Conservation (phyloP, 139 green algal genomes). For the Picocystis salinarum region DNA sequence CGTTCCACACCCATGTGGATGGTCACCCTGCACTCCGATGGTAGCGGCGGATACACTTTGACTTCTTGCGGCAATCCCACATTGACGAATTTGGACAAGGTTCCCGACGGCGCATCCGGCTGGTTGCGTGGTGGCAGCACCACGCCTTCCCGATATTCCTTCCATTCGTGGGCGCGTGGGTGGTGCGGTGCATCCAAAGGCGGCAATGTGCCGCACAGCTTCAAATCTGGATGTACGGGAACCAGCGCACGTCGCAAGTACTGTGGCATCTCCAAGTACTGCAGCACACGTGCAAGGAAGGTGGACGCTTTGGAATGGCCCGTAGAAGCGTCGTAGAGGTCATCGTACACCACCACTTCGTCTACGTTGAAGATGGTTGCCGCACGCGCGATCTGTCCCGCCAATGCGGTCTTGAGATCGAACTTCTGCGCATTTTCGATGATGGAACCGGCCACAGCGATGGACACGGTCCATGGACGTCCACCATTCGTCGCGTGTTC, state of each 20-base stretch:
- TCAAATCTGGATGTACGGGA: conserved; percentile 40
- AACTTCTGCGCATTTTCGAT: conserved; percentile 48
- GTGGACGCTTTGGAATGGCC: too few species aligned
- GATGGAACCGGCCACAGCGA: conserved; percentile 51
- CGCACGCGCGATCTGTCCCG: conserved; percentile 44
- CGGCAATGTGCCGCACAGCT: conserved; percentile 41
- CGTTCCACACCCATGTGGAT: conserved; percentile 20
- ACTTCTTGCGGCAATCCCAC: conserved; percentile 6
- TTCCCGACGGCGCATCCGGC: conserved; percentile 36
- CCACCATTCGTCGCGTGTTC: too few species aligned
- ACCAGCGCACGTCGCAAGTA: conserved; percentile 56
- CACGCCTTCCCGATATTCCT: conserved; percentile 59
- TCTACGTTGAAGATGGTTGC: conserved; percentile 62
- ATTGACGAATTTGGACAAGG: conserved; percentile 27
- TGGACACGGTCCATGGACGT: conserved; percentile 21
- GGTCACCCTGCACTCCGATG: not conserved
- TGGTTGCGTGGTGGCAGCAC: conserved; percentile 18
- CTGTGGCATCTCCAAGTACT: conserved; percentile 73
- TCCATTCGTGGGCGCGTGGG: conserved; percentile 54
- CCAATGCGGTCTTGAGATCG: conserved; percentile 44
- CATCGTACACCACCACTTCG: conserved; percentile 44
- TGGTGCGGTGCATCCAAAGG: conserved; percentile 72
- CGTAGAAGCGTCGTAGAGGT: too few species aligned
- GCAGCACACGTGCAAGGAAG: conserved; percentile 2
- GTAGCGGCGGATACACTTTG: conserved; percentile 8